Evolutionary conservation across 257 asterid species (phyloP), one percentile per base, ranked within the genome.

Genomic region (Cruciata laevipes): DNA sequence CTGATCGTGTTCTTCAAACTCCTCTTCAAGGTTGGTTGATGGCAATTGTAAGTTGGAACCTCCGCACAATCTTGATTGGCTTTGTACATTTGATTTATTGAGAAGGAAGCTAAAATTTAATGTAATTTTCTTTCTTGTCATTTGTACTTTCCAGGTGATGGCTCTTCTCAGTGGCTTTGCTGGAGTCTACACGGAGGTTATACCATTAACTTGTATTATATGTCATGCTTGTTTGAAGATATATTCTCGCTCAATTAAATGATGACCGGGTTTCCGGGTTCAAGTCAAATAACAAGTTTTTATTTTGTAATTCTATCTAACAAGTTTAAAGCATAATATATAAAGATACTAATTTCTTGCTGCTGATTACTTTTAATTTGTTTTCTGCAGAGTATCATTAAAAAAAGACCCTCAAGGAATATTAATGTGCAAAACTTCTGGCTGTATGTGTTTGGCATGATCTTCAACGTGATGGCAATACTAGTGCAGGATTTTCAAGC

Each of bases 141-240:
- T 68, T 52, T 70, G 21, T 81, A 25, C 70, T 57, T 82, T 76
- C 69, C 96, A 94, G 99, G 68, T 87, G 63, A 94, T 94, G 99
- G 99, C 99, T 71, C 95, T 90, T 83, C 94, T 94, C 67, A 94
- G 99, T 82, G 99, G 99, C 75, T 94, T 94, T 85, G 99, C 97
- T 71, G 99, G 99, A 82, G 99, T 94, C 65, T 94, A 90, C 84
- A 94, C 99, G 5, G 99, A 94, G 99, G 99, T 94, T 80, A 82
- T 58, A 31, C 62, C 30, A 17, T 24, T 20, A 0, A 23, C 5
- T 31, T 33, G 12, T 31, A 18, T 55, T 53, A 3, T 37, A 31
- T 47, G n/a, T 11, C 18, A 53, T 25, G 24, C 53, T 71, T 55
- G 12, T 51, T 25, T 44, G 60, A 38, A 27, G 21, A 17, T 24